A percentile compares a stretch with the other conserved stretches of the same genome.
Conservation (phyloP, 2,329 filamentous ascomycete genomes). For the Drechslerella stenobrocha region DNA sequence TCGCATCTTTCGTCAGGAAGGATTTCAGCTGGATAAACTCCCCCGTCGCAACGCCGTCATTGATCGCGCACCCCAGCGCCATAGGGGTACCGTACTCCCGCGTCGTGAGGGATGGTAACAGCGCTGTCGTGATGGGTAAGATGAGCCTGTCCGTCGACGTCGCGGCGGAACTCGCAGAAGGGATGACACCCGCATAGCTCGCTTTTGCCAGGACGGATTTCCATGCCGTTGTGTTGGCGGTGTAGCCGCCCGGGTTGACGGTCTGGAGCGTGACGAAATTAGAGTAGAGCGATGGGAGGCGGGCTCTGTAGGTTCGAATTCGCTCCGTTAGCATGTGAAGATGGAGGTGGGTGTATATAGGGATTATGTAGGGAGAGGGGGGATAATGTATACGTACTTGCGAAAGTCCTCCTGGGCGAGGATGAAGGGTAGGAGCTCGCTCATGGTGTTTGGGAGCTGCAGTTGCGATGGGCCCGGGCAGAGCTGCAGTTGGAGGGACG, state of each 20-base stretch:
- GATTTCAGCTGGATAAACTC: constrained; percentile 71
- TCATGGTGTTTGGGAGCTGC: constrained; percentile 36
- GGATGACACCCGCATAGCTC: constrained; percentile 59
- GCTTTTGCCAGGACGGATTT: constrained; percentile 72
- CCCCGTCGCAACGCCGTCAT: constrained; percentile 70
- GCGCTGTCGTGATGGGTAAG: constrained; percentile 64
- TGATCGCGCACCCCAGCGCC: constrained; percentile 75
- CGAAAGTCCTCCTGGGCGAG: constrained; percentile 56
- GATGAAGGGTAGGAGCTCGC: constrained; percentile 54
- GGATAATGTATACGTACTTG: constrained; percentile 58
- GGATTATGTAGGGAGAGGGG: background rate
- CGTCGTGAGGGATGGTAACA: constrained; percentile 72
- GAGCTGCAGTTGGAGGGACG: background rate
- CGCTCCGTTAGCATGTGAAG: too few relatives aligned
- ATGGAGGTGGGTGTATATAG: too few relatives aligned
- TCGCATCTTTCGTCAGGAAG: constrained; percentile 68
- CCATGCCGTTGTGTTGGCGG: constrained; percentile 79
- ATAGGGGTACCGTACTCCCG: constrained; percentile 79
- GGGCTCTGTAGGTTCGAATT: too few relatives aligned
- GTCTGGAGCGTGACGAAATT: constrained; percentile 75
- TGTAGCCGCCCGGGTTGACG: constrained; percentile 82
- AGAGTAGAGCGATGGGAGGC: constrained; percentile 82
- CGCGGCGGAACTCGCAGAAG: constrained; percentile 55
- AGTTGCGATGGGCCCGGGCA: background rate
- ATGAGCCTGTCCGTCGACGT: constrained; percentile 60